phyloP scores from a whole-genome alignment of 176 grass and related monocot genomes.

The Oryza coarctata region DNA sequence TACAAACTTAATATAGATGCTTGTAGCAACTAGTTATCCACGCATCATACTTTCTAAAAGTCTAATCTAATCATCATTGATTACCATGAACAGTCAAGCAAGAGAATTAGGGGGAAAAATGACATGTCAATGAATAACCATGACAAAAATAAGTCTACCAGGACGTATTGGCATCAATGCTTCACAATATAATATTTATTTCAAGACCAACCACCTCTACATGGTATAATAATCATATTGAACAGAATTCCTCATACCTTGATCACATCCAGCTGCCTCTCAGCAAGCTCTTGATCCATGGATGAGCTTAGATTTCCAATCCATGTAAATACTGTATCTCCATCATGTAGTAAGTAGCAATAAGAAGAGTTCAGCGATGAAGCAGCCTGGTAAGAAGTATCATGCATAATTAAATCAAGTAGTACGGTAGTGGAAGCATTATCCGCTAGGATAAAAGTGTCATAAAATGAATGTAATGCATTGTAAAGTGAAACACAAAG shows the following conservation, averaged over 20 bases:
- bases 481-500: slow-evolving; percentile 17
- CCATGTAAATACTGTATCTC: slow-evolving; percentile 90
- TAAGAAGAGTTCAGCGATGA: slow-evolving; percentile 91
- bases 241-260: slow-evolving; percentile 60
- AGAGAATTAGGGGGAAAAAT: not conserved
- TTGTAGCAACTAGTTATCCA: slow-evolving; percentile 1
- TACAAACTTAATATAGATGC: slow-evolving; percentile 17
- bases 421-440: not conserved
- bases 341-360: slow-evolving; percentile 96
- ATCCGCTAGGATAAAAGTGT: not conserved
- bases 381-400: slow-evolving; percentile 71
- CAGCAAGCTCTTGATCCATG: slow-evolving; percentile 93
- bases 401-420: slow-evolving; percentile 11
- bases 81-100: slow-evolving; percentile 21
- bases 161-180: not conserved
- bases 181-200: slow-evolving; percentile 10
- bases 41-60: not conserved
- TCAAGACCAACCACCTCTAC: not conserved
- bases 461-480: slow-evolving; percentile 20
- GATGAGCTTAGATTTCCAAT: slow-evolving; percentile 77
- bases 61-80: not conserved
- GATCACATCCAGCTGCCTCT: slow-evolving; percentile 96
- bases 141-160: slow-evolving; percentile 9
- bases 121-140: not conserved
- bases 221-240: slow-evolving; percentile 33